These are phyloP conservation scores for Diaporthe caulivora DNA, from an alignment of 2,329 filamentous ascomycete species.

Conservation along the genomic window DNA sequence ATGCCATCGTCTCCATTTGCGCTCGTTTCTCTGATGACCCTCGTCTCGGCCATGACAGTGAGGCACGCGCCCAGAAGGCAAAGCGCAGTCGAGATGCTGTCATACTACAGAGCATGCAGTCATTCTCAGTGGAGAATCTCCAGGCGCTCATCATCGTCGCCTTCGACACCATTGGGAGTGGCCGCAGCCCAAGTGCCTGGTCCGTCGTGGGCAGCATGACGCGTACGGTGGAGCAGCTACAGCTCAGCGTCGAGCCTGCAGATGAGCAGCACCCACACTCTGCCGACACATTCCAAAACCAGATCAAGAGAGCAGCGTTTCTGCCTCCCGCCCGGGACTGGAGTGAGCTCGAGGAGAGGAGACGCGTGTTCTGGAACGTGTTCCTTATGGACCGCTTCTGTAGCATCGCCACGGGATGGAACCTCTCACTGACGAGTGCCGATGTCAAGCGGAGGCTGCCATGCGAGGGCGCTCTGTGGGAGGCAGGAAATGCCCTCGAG, in stretches of 20 bases:
- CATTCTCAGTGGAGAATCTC: conserved; percentile 51
- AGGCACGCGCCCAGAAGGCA: conserved; percentile 33
- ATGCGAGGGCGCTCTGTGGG: conserved; percentile 55
- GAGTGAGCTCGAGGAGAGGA: conserved; percentile 53
- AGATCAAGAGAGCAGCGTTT: conserved; percentile 53
- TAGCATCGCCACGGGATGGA: conserved; percentile 55
- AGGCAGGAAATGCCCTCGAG: conserved; percentile 49
- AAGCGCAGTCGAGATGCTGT: conserved; percentile 48
- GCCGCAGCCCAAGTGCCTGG: conserved; percentile 50
- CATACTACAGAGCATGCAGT: conserved; percentile 50
- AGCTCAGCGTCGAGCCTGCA: conserved; percentile 49
- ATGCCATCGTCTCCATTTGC: conserved; percentile 51
- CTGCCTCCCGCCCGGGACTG: conserved; percentile 48
- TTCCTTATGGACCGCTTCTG: conserved; percentile 57
- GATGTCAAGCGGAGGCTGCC: conserved; percentile 54
- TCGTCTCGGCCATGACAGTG: conserved; percentile 45
- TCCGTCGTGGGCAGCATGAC: conserved; percentile 55
- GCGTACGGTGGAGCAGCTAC: conserved; percentile 54
- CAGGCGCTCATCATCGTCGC: conserved; percentile 52
- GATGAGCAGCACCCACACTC: conserved; percentile 30
- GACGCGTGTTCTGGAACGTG: conserved; percentile 56
- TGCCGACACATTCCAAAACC: conserved; percentile 46
- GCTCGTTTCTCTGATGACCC: conserved; percentile 46
- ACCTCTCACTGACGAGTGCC: conserved; percentile 50
- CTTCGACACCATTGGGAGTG: conserved; percentile 53